Evolutionary conservation across 1,139 yeast species (phyloP), one percentile per base, ranked within the genome.

Genomic region (Protomyces macrosporus): DNA sequence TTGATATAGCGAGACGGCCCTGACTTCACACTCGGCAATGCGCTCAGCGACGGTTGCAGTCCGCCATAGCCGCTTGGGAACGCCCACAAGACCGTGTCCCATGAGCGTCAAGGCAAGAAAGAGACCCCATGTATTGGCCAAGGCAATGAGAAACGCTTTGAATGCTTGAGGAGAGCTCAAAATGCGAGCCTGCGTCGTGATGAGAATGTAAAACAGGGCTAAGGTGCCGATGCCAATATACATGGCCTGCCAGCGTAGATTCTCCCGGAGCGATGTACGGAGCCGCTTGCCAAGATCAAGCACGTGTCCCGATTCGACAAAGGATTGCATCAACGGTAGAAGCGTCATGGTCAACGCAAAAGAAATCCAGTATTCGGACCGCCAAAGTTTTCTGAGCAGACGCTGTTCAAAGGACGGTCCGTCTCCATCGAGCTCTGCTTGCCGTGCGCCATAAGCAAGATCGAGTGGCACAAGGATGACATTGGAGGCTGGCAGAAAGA

Each of bases 81-180:
- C 66, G 76, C 81, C 80, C 33, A 87, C 82, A 63, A 88, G 74
- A 0, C 96, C 96, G 72, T 88, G 93, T 0, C 93, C 89, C 88
- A 89, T 85, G 64, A 89, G 76, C 95, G 95, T 88, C 37, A 88
- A 78, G 0, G 95, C 91, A 55, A 89, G 72, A 1, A 86, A 79
- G 71, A 89, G 79, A 0, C 95, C 83, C 72, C 88, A 89, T n/a
- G 88, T 84, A 72, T 89, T 95, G 0, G 95, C 83, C 36, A 88
- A 71, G 0, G 95, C 93, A 68, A 89, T 87, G 14, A 87, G 79
- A 76, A 88, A 80, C 57, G 86, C 79, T 72, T 86, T 87, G 56
- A 52, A 58, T 23, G 53, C 56, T 5, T 40, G 23, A 9, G 53
- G 42, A 10, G 62, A 58, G 35, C 56, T 51, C 30, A 71, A 88